Conservation (phyloP, 352 stramenopile genomes). For the Phytopythium delawarense region DNA sequence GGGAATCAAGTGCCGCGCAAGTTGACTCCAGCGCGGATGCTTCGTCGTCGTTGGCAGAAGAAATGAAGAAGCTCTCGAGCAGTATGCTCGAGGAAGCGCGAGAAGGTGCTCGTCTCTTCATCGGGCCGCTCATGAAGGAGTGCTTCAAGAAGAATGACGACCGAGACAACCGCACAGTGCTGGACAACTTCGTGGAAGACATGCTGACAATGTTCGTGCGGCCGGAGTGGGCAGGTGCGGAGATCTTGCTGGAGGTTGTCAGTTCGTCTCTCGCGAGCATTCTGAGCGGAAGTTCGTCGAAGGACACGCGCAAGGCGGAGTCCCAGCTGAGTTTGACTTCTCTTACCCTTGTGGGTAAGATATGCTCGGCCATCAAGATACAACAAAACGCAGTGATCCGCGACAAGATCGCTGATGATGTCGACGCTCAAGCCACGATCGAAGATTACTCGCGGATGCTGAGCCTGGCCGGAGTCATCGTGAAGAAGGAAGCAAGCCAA, state of each 20-base stretch:
- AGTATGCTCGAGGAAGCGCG: constrained; percentile 28
- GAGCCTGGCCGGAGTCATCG: constrained; percentile 3
- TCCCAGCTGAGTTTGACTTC: constrained; percentile 61
- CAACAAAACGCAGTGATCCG: constrained; percentile 34
- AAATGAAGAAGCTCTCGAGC: constrained; percentile 12
- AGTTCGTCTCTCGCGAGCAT: constrained; percentile 65
- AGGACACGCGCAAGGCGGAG: constrained; percentile 64
- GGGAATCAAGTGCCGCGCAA: neutral
- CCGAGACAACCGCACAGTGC: constrained; percentile 58
- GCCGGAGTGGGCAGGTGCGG: constrained; percentile 74
- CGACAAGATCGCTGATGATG: constrained; percentile 42
- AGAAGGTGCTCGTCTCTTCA: constrained; percentile 38
- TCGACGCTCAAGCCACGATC: constrained; percentile 28
- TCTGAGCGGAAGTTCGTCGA: constrained; percentile 44
- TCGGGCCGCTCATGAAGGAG: constrained; percentile 49
- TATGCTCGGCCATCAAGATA: constrained; percentile 69
- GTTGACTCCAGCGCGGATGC: constrained; percentile 6
- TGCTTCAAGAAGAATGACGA: constrained; percentile 85
- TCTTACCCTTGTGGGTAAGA: constrained; percentile 69
- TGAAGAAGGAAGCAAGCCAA: constrained; percentile 1
- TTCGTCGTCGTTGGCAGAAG: constrained; percentile 13
- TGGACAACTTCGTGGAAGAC: constrained; percentile 86
- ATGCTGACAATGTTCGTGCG: constrained; percentile 73
- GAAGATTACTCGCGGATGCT: constrained; percentile 50
- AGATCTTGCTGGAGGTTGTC: constrained; percentile 70